These are phyloP conservation scores for Boehmeria nivea DNA, from an alignment of 306 rosid genomes.

Conservation along the genomic window DNA sequence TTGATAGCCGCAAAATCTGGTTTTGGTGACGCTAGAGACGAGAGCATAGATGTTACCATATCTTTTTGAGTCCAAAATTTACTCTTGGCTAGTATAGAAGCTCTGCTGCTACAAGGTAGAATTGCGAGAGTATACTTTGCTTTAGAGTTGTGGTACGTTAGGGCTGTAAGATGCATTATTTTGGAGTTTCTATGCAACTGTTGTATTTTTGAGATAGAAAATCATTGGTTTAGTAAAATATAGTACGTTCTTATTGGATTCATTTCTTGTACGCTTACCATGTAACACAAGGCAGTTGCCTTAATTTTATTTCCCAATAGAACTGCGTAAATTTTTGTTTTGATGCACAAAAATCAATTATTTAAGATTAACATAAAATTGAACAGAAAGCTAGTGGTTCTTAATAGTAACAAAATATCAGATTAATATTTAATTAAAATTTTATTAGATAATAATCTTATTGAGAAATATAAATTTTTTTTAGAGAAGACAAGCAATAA, in stretches of 20 bases:
- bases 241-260: conserved; percentile 29
- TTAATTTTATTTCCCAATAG: too few relatives aligned
- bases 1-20: conserved; percentile 81
- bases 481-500: too few relatives aligned
- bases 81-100: conserved; percentile 25
- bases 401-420: too few relatives aligned
- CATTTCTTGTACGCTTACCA: conserved; percentile 40
- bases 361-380: too few relatives aligned
- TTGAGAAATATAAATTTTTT: too few relatives aligned
- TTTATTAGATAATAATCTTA: too few relatives aligned
- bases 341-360: too few relatives aligned
- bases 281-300: too few relatives aligned
- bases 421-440: too few relatives aligned
- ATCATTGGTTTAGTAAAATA: conserved; percentile 14
- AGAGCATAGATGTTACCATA: conserved; percentile 9
- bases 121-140: not conserved
- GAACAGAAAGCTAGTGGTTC: too few relatives aligned
- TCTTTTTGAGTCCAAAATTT: conserved; percentile 25
- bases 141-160: not conserved
- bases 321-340: too few relatives aligned
- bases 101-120: conserved; percentile 18
- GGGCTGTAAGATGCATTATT: conserved; percentile 35
- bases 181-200: conserved; percentile 23
- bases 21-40: conserved; percentile 66
- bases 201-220: conserved; percentile 21